phyloP scores from a whole-genome alignment of 2,329 filamentous ascomycete genomes.

The Fusarium gaditjirri region DNA sequence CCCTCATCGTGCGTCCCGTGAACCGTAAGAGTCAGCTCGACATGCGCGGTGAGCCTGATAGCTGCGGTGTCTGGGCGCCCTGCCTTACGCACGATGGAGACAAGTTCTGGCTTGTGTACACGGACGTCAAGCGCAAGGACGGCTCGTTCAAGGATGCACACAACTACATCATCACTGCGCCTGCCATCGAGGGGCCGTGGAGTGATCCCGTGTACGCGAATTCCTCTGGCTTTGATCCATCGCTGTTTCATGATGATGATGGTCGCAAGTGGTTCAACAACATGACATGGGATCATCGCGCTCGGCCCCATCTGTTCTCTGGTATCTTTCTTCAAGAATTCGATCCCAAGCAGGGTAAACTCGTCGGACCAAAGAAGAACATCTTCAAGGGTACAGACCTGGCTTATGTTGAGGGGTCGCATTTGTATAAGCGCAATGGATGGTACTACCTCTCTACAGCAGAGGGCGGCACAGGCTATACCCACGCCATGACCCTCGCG shows the following conservation, averaged over 20 bases:
- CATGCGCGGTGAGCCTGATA: slow-evolving; percentile 69
- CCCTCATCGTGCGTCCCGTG: slow-evolving; percentile 58
- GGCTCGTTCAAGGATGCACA: slow-evolving; percentile 72
- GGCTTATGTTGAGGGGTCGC: slow-evolving; percentile 65
- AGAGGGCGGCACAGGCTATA: slow-evolving; percentile 69
- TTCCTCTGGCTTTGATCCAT: slow-evolving; percentile 71
- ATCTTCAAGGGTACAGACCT: slow-evolving; percentile 67
- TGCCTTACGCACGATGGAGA: slow-evolving; percentile 70
- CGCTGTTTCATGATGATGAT: slow-evolving; percentile 67
- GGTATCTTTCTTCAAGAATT: slow-evolving; percentile 70
- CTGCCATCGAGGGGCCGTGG: slow-evolving; percentile 68
- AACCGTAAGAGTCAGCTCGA: slow-evolving; percentile 62
- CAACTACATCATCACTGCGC: slow-evolving; percentile 70
- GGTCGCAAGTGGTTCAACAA: slow-evolving; percentile 67
- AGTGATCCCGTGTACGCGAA: slow-evolving; percentile 69
- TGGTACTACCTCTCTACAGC: slow-evolving; percentile 71
- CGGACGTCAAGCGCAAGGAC: slow-evolving; percentile 74
- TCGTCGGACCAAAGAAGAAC: slow-evolving; percentile 66
- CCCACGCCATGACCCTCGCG: slow-evolving; percentile 70
- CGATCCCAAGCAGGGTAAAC: slow-evolving; percentile 58
- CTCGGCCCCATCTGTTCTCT: slow-evolving; percentile 60
- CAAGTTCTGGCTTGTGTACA: slow-evolving; percentile 72
- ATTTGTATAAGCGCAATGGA: slow-evolving; percentile 67
- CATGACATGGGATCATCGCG: slow-evolving; percentile 66
- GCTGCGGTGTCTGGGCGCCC: slow-evolving; percentile 72